A percentile compares a stretch with the other conserved stretches of the same genome.
Evolutionary conservation across 2,329 filamentous ascomycete species (phyloP).

Genomic region (Aspergillus quadricinctus): DNA sequence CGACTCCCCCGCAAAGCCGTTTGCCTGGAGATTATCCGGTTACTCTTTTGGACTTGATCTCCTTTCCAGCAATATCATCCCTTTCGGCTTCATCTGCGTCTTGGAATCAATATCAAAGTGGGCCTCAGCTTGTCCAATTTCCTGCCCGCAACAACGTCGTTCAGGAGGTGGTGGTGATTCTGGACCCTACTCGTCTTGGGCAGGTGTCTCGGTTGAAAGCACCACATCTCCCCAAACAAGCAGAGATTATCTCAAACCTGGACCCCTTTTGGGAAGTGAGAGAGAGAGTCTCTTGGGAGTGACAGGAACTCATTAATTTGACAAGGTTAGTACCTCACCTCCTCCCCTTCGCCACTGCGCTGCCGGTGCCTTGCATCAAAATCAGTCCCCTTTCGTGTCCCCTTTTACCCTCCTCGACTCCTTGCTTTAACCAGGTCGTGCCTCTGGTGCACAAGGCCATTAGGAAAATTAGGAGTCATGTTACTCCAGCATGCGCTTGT

Average conservation of each 20-base stretch:
- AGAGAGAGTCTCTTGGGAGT: conserved; percentile 2
- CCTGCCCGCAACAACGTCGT: conserved; percentile 5
- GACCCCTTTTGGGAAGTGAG: not conserved
- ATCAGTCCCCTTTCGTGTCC: conserved; percentile 25
- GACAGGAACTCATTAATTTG: conserved; percentile 9
- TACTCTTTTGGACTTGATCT: conserved; percentile 1
- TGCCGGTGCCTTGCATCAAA: conserved; percentile 33
- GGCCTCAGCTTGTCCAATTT: conserved; percentile 11
- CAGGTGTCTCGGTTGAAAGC: conserved; percentile 24
- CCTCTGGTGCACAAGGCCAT: conserved; percentile 19
- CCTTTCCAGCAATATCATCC: conserved; percentile 1
- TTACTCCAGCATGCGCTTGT: conserved; percentile 21
- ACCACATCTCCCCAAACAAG: conserved; percentile 13
- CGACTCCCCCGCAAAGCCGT: conserved; percentile 3
- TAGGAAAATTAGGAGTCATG: conserved; percentile 22
- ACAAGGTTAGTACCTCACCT: conserved; percentile 28
- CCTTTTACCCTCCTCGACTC: conserved; percentile 20
- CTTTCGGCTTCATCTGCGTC: not conserved
- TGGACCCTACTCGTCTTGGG: conserved; percentile 18
- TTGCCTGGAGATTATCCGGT: conserved; percentile 13
- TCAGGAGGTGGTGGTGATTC: conserved; percentile 5
- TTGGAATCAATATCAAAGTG: conserved; percentile 6
- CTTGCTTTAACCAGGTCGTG: conserved; percentile 31
- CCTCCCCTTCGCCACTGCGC: conserved; percentile 19
- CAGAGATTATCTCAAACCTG: conserved; percentile 10